Evolutionary conservation across 352 stramenopile species (phyloP).

Genomic region (Phytophthora ramorum): DNA sequence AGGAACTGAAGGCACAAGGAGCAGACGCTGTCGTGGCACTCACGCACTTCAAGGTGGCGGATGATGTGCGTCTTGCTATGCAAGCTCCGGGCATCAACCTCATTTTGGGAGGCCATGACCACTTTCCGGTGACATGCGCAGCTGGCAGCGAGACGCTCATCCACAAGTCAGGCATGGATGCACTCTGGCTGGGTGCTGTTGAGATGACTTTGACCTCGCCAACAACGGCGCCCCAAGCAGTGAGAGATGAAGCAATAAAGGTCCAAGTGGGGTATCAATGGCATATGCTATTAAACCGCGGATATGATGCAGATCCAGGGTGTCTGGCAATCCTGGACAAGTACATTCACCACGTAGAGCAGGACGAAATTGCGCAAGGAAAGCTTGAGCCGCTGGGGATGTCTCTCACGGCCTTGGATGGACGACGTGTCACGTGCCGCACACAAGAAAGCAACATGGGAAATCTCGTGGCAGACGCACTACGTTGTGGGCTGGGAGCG

Average conservation of each 20-base stretch:
- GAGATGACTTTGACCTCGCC: slow-evolving; percentile 57
- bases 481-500: slow-evolving; percentile 58
- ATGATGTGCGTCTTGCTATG: slow-evolving; percentile 68
- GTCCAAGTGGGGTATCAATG: slow-evolving; percentile 54
- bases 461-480: slow-evolving; percentile 79
- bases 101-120: slow-evolving; percentile 92
- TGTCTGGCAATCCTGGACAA: slow-evolving; percentile 53
- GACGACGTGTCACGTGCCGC: slow-evolving; percentile 63
- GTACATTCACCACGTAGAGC: slow-evolving; percentile 51
- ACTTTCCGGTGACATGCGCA: slow-evolving; percentile 77
- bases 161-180: slow-evolving; percentile 89
- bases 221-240: neutral
- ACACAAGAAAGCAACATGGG: slow-evolving; percentile 75
- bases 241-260: neutral
- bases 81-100: slow-evolving; percentile 72
- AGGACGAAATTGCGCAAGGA: slow-evolving; percentile 57
- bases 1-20: slow-evolving; percentile 48
- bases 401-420: slow-evolving; percentile 60
- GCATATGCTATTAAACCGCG: slow-evolving; percentile 74
- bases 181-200: slow-evolving; percentile 79
- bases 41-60: slow-evolving; percentile 75
- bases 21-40: slow-evolving; percentile 81
- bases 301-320: slow-evolving; percentile 52
- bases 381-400: slow-evolving; percentile 47
- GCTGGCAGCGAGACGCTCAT: slow-evolving; percentile 62